phyloP scores from a whole-genome alignment of 2,329 filamentous ascomycete species.

The Aspergillus cejpii region DNA sequence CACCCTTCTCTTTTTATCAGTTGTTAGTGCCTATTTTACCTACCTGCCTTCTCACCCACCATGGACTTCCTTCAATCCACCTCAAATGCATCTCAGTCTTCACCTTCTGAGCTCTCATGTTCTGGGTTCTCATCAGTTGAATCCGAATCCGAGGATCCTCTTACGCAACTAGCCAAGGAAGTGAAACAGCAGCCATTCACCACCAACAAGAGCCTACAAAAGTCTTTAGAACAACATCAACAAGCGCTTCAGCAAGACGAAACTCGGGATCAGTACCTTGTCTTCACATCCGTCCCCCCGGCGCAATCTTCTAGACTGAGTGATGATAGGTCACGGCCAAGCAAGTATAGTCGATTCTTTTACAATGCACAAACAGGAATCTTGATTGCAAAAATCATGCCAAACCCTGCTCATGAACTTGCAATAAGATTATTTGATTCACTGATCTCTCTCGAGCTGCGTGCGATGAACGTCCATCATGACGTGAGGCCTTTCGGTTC shows the following conservation, averaged over 20 bases:
- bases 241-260: constrained; percentile 13
- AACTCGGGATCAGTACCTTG: constrained; percentile 17
- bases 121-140: constrained; percentile 10
- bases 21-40: too few relatives aligned
- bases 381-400: constrained; percentile 15
- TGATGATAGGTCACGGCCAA: constrained; percentile 15
- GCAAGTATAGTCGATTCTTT: constrained; percentile 15
- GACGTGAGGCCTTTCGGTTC: constrained; percentile 12
- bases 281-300: constrained; percentile 14
- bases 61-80: constrained; percentile 8
- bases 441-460: constrained; percentile 11
- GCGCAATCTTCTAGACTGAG: constrained; percentile 11
- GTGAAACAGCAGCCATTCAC: constrained; percentile 12
- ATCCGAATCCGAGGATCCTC: constrained; percentile 11
- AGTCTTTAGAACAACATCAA: constrained; percentile 9
- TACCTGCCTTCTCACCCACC: neutral
- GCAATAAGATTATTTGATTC: constrained; percentile 12
- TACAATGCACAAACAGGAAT: constrained; percentile 15
- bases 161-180: constrained; percentile 12
- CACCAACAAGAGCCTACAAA: constrained; percentile 11
- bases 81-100: constrained; percentile 3
- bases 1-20: too few relatives aligned
- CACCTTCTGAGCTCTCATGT: constrained; percentile 8
- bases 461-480: constrained; percentile 10
- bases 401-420: constrained; percentile 11